Evolutionary conservation across 1,284 basidiomycete genomes (phyloP).

Genomic region (Trichosporon faecale): DNA sequence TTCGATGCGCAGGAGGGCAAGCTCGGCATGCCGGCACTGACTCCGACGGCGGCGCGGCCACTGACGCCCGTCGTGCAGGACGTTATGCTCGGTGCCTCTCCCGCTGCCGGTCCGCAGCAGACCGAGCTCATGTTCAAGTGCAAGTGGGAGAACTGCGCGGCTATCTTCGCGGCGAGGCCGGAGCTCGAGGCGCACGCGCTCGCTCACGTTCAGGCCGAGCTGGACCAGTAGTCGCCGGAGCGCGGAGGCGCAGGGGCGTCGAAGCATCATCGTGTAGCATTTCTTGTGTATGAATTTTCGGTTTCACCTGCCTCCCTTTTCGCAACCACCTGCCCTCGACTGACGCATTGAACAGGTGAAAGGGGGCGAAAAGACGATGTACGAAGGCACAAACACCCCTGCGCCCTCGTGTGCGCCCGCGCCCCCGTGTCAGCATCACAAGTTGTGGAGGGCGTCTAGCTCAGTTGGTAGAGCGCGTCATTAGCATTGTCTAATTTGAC

Average conservation of each 20-base stretch:
- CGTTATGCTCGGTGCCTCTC: conserved; percentile 16
- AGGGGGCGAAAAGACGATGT: not conserved
- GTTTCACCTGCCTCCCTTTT: not conserved
- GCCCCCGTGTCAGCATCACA: not conserved
- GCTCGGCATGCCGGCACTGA: conserved; percentile 4
- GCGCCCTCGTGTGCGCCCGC: not conserved
- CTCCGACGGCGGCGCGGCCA: conserved; percentile 15
- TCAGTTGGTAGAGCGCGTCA: not conserved
- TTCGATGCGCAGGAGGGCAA: not conserved
- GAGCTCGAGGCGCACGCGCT: conserved; percentile 24
- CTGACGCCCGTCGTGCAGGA: not conserved
- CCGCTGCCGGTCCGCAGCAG: not conserved
- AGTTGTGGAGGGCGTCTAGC: not conserved
- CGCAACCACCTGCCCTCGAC: too few relatives aligned
- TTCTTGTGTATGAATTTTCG: not conserved
- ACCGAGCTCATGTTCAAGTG: conserved; percentile 22
- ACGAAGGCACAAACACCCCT: not conserved
- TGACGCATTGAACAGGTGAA: too few relatives aligned
- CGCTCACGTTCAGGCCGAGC: conserved; percentile 17
- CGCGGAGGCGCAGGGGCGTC: too few relatives aligned
- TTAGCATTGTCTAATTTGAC: not conserved
- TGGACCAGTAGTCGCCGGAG: not conserved
- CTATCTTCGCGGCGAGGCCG: not conserved
- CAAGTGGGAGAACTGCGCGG: conserved; percentile 27
- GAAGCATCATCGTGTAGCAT: not conserved